Evolutionary conservation across 1,284 basidiomycete species (phyloP).

Genomic region (Irpex rosettiformis): DNA sequence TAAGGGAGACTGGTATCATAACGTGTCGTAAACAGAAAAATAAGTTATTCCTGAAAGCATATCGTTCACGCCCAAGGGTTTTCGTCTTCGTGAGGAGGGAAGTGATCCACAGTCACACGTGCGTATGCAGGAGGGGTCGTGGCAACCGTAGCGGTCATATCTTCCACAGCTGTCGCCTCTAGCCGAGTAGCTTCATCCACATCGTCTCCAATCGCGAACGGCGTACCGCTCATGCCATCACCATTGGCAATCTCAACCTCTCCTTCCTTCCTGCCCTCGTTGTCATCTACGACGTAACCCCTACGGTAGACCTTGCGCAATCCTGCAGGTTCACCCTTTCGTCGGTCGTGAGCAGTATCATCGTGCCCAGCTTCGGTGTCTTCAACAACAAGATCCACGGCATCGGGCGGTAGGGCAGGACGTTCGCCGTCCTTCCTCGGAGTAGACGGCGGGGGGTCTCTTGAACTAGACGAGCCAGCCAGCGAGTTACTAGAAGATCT

Average conservation of each 20-base stretch:
- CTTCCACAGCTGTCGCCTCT: constrained; percentile 24
- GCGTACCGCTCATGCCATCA: constrained; percentile 15
- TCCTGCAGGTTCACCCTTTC: constrained; percentile 51
- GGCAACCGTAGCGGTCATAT: constrained; percentile 25
- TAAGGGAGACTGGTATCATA: neutral
- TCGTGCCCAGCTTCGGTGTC: constrained; percentile 49
- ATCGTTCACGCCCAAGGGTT: constrained; percentile 55
- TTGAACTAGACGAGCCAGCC: constrained; percentile 28
- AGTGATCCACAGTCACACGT: constrained; percentile 26
- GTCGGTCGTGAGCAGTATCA: constrained; percentile 44
- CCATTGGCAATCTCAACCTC: constrained; percentile 38
- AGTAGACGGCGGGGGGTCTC: constrained; percentile 28
- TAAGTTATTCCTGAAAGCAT: neutral
- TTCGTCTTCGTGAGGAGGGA: constrained; percentile 36
- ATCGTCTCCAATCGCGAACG: constrained; percentile 23
- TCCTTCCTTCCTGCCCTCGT: constrained; percentile 32
- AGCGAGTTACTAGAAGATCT: constrained; percentile 13
- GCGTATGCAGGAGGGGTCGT: constrained; percentile 46
- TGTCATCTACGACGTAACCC: constrained; percentile 45
- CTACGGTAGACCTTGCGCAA: constrained; percentile 52
- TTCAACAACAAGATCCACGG: constrained; percentile 76
- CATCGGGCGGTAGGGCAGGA: constrained; percentile 59
- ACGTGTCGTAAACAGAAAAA: neutral
- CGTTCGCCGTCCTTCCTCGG: constrained; percentile 33
- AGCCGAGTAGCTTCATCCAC: constrained; percentile 29